These are phyloP conservation scores for Phytopythium oedochilum DNA, from an alignment of 352 stramenopile species.

Conservation along the genomic window DNA sequence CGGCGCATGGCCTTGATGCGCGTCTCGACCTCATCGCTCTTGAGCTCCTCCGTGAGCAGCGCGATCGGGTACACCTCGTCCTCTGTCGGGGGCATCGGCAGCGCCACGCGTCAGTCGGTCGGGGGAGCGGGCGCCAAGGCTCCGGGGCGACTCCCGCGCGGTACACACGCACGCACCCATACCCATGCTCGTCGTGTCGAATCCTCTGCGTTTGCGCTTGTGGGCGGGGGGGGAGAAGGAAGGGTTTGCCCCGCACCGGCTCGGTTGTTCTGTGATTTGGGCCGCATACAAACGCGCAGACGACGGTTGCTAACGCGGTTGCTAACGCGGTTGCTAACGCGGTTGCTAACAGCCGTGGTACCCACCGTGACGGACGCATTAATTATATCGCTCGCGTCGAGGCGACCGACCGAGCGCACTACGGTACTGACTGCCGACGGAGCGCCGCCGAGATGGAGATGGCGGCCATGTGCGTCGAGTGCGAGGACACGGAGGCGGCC, in stretches of 20 bases:
- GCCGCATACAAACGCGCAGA: conserved; percentile 2
- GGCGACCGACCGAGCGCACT: no score
- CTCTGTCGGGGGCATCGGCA: conserved; percentile 23
- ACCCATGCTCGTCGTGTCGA: conserved; percentile 1
- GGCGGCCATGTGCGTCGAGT: conserved; percentile 72
- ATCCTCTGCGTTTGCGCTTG: conserved; percentile 4
- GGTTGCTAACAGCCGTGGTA: not conserved
- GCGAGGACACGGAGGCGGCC: conserved; percentile 73
- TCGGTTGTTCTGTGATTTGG: no score
- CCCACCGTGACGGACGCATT: not conserved
- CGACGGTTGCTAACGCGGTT: not conserved
- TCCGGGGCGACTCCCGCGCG: no score
- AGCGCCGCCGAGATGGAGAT: conserved; percentile 7
- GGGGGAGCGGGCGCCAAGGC: not conserved
- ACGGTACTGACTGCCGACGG: not conserved
- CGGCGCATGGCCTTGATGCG: conserved; percentile 94
- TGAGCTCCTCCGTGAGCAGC: conserved; percentile 91
- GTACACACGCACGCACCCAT: conserved; percentile 5
- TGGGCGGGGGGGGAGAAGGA: no score
- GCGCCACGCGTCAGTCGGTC: conserved; percentile 1
- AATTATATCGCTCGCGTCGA: no score
- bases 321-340: not conserved
- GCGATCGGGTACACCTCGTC: conserved; percentile 86
- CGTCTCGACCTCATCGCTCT: conserved; percentile 89
- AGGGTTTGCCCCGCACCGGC: no score